These are phyloP conservation scores for Claviceps africana DNA, from an alignment of 2,329 filamentous ascomycete genomes.

Conservation along the genomic window DNA sequence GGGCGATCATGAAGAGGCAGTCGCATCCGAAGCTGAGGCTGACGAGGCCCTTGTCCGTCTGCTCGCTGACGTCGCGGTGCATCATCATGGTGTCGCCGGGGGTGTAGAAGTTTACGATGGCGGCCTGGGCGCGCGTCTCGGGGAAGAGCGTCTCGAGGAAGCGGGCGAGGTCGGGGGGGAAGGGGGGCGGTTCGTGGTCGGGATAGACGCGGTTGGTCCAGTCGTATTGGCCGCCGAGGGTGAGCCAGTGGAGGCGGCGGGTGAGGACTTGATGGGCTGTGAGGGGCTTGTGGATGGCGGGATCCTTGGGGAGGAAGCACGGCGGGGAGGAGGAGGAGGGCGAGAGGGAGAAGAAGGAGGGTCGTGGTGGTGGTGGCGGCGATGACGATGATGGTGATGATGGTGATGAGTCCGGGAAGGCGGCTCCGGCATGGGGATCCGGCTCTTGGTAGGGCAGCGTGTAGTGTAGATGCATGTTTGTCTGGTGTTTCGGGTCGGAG, in stretches of 20 bases:
- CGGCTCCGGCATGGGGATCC: background rate
- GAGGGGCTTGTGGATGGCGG: conserved; percentile 60
- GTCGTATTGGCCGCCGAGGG: conserved; percentile 89
- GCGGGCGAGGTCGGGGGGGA: conserved; percentile 57
- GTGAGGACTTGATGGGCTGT: conserved; percentile 55
- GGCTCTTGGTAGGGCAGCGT: conserved; percentile 33
- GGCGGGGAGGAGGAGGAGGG: conserved; percentile 42
- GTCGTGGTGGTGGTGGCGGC: conserved; percentile 36
- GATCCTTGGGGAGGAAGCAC: conserved; percentile 53
- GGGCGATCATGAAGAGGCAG: conserved; percentile 71
- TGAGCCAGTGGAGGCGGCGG: conserved; percentile 82
- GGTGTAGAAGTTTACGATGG: conserved; percentile 87
- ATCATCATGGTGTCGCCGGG: conserved; percentile 84
- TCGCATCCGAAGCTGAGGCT: conserved; percentile 87
- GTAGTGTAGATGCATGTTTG: conserved; percentile 82
- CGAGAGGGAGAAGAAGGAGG: conserved; percentile 42
- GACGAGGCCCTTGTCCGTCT: conserved; percentile 62
- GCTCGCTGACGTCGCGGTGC: conserved; percentile 87
- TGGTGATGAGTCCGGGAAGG: background rate
- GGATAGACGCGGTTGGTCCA: conserved; percentile 86
- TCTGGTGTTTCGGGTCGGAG: conserved; percentile 58
- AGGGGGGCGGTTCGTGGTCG: conserved; percentile 47
- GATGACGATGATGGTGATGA: background rate
- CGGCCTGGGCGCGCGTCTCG: conserved; percentile 65
- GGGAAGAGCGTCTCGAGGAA: conserved; percentile 63